Percentiles rank a stretch among this genome's conserved stretches.
Evolutionary conservation across 208 protist genomes (phyloP).

Genomic region (Leishmania amazonensis): DNA sequence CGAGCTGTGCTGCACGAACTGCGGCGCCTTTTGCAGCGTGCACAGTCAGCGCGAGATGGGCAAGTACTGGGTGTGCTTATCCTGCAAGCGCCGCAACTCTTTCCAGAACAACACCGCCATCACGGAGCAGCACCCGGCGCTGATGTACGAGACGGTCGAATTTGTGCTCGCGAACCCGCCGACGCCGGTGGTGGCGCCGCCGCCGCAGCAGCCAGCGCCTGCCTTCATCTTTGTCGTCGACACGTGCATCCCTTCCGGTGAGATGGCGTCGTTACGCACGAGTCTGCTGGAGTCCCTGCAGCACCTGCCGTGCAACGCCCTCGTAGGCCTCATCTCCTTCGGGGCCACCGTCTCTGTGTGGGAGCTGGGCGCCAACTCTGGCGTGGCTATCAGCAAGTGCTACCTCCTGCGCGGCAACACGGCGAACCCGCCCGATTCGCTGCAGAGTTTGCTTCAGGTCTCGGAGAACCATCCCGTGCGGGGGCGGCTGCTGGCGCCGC

Average conservation of each 20-base stretch:
- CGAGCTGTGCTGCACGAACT: slow-evolving; percentile 63
- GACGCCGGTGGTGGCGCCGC: slow-evolving; percentile 11
- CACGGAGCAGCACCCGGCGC: slow-evolving; percentile 57
- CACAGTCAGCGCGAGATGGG: slow-evolving; percentile 68
- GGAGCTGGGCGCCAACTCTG: slow-evolving; percentile 52
- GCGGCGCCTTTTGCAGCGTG: slow-evolving; percentile 64
- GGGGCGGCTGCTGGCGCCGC: slow-evolving; percentile 94
- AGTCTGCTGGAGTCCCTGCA: slow-evolving; percentile 93
- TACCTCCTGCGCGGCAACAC: slow-evolving; percentile 68
- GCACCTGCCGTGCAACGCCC: slow-evolving; percentile 92
- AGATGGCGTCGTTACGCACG: slow-evolving; percentile 92
- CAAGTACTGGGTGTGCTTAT: slow-evolving; percentile 81
- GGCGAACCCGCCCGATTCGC: slow-evolving; percentile 40
- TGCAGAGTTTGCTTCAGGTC: slow-evolving; percentile 67
- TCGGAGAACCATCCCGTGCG: slow-evolving; percentile 58
- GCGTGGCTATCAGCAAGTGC: slow-evolving; percentile 65
- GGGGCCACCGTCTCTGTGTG: slow-evolving; percentile 91
- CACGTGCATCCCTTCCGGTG: slow-evolving; percentile 91
- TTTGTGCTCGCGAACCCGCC: slow-evolving; percentile 54
- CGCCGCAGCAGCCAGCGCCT: slow-evolving; percentile 12
- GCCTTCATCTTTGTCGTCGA: slow-evolving; percentile 97
- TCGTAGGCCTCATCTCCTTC: slow-evolving; percentile 98
- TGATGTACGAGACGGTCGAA: slow-evolving; percentile 83
- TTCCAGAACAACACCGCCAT: slow-evolving; percentile 46
- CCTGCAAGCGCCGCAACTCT: slow-evolving; percentile 70